A percentile compares a stretch with the other conserved stretches of the same genome.
Evolutionary conservation across 2,329 filamentous ascomycete species (phyloP).

Genomic region (Neofusicoccum sp.): DNA sequence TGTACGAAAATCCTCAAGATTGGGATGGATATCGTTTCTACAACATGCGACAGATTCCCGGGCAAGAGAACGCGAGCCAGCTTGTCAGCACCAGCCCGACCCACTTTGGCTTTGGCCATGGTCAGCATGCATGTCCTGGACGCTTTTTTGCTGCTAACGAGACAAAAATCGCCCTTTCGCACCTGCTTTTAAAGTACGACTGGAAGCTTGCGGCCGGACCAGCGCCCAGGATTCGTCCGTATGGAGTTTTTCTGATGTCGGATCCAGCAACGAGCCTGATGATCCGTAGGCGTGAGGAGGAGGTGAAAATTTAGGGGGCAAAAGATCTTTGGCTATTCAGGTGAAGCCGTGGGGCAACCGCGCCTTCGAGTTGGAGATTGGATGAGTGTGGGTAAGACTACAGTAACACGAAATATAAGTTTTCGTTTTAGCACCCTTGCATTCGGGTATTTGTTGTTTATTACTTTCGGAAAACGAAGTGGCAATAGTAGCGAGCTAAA

Average conservation of each 20-base stretch:
- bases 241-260: neutral
- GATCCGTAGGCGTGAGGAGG: neutral
- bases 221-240: neutral
- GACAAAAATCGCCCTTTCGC: conserved; percentile 22
- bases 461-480: too few relatives aligned
- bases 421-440: too few relatives aligned
- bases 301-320: neutral
- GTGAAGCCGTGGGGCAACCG: too few relatives aligned
- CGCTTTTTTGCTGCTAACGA: conserved; percentile 24
- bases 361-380: too few relatives aligned
- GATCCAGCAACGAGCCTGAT: neutral
- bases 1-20: conserved; percentile 21
- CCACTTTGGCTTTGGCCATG: conserved; percentile 25
- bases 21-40: conserved; percentile 25
- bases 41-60: conserved; percentile 21
- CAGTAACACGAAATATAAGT: too few relatives aligned
- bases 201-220: neutral
- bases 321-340: too few relatives aligned
- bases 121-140: conserved; percentile 22
- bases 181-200: conserved; percentile 24
- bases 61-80: conserved; percentile 18
- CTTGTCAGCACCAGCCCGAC: conserved; percentile 24
- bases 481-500: too few relatives aligned
- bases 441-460: too few relatives aligned
- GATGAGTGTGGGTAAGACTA: too few relatives aligned